A percentile compares a stretch with the other conserved stretches of the same genome.
These are phyloP conservation scores for Plasmodium reichenowi DNA, from an alignment of 169 alveolate genomes.

Conservation along the genomic window DNA sequence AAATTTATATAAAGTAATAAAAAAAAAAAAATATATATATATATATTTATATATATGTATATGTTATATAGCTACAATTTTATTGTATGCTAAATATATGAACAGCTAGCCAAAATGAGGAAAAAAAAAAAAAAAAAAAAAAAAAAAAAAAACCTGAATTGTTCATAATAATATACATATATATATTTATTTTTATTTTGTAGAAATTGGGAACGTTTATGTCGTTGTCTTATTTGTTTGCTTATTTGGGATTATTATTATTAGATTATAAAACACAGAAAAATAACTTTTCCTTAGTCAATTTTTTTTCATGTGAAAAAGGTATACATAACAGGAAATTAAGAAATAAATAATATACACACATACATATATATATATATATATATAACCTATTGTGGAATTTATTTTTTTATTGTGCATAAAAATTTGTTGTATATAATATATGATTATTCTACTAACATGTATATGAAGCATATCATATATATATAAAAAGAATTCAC, in stretches of 20 bases:
- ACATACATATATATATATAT: conserved; percentile 1
- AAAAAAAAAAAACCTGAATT: neutral
- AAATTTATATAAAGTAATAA: conserved; percentile 48
- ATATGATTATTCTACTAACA: no score
- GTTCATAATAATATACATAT: neutral
- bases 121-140: conserved; percentile 6
- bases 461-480: neutral
- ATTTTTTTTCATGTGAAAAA: conserved; percentile 62
- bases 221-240: conserved; percentile 35
- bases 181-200: conserved; percentile 6
- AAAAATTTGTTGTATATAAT: no score
- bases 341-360: neutral
- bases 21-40: neutral
- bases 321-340: conserved; percentile 18
- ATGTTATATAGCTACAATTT: no score
- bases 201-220: conserved; percentile 65
- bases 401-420: no score
- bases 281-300: conserved; percentile 49
- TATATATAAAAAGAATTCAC: neutral
- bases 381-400: neutral
- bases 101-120: neutral
- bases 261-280: conserved; percentile 61
- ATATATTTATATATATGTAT: no score
- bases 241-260: conserved; percentile 30
- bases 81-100: neutral